Conservation (phyloP, 805 yeast genomes). For the Starmera quercuum region DNA sequence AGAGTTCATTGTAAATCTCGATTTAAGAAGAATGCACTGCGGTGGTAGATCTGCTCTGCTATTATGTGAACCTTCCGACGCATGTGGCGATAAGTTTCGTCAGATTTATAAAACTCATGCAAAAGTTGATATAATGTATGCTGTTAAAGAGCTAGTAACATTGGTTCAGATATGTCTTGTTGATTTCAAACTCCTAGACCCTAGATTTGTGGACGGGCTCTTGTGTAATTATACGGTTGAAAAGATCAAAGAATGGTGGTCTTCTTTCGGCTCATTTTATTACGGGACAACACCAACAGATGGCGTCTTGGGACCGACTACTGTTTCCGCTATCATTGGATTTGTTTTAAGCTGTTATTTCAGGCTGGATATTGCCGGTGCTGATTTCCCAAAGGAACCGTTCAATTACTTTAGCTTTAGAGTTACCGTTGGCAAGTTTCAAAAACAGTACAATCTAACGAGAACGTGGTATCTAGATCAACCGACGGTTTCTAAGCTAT, state of each 20-base stretch:
- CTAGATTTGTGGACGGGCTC: constrained; percentile 73
- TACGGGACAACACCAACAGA: constrained; percentile 32
- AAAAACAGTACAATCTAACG: constrained; percentile 54
- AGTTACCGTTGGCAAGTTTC: constrained; percentile 66
- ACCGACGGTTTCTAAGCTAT: constrained; percentile 42
- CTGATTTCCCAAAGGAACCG: constrained; percentile 76
- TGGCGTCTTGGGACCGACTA: constrained; percentile 52
- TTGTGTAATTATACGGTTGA: constrained; percentile 69
- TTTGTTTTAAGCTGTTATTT: constrained; percentile 60
- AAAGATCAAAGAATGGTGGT: constrained; percentile 82
- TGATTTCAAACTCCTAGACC: constrained; percentile 68
- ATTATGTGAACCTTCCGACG: constrained; percentile 63
- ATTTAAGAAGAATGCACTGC: constrained; percentile 71
- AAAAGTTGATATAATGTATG: constrained; percentile 19
- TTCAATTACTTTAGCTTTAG: constrained; percentile 67
- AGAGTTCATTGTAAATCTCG: constrained; percentile 61
- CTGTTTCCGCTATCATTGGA: constrained; percentile 78
- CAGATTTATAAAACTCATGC: constrained; percentile 58
- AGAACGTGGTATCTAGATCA: constrained; percentile 48
- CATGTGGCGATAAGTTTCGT: constrained; percentile 74
- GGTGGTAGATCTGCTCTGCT: constrained; percentile 79
- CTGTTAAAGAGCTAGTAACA: constrained; percentile 52
- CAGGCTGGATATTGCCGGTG: constrained; percentile 52
- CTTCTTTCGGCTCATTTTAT: constrained; percentile 49
- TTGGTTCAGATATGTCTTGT: constrained; percentile 69